phyloP scores from a whole-genome alignment of 1,139 yeast genomes.

The Blastobotrys malaysiensis region DNA sequence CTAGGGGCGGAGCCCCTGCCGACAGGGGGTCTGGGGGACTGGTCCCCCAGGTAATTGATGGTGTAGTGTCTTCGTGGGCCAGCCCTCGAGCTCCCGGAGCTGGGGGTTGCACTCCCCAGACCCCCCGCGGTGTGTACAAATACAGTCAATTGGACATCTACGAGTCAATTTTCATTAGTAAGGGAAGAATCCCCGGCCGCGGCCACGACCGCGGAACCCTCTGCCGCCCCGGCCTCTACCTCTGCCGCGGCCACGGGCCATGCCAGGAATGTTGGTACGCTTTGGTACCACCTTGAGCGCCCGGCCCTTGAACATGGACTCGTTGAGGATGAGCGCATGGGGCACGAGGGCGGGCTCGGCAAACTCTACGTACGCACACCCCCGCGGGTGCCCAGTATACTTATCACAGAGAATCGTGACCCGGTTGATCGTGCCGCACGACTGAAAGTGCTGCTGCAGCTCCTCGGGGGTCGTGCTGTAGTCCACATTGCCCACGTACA shows the following conservation, averaged over 20 bases:
- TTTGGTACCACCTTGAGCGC: slow-evolving; percentile 67
- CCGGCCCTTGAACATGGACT: slow-evolving; percentile 60
- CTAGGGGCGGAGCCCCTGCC: no score
- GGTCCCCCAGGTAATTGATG: no score
- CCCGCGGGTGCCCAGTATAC: slow-evolving; percentile 74
- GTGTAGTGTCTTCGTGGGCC: no score
- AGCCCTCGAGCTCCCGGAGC: no score
- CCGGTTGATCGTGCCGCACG: slow-evolving; percentile 73
- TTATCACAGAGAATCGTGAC: slow-evolving; percentile 75
- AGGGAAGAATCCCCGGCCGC: slow-evolving; percentile 37
- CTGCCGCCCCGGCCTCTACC: slow-evolving; percentile 39
- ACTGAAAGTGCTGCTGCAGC: slow-evolving; percentile 68
- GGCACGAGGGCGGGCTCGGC: slow-evolving; percentile 57
- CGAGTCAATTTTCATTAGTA: no score
- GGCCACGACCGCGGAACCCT: slow-evolving; percentile 39
- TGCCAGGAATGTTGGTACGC: slow-evolving; percentile 76
- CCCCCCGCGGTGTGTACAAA: no score
- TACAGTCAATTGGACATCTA: no score
- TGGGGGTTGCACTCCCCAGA: no score
- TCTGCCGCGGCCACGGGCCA: slow-evolving; percentile 44
- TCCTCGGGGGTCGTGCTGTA: slow-evolving; percentile 75
- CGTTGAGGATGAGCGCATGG: slow-evolving; percentile 63
- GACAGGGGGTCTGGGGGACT: no score
- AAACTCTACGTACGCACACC: slow-evolving; percentile 81
- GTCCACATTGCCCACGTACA: slow-evolving; percentile 86